These are phyloP conservation scores for Przewalskia tangutica DNA, from an alignment of 257 asterid genomes.

Conservation along the genomic window DNA sequence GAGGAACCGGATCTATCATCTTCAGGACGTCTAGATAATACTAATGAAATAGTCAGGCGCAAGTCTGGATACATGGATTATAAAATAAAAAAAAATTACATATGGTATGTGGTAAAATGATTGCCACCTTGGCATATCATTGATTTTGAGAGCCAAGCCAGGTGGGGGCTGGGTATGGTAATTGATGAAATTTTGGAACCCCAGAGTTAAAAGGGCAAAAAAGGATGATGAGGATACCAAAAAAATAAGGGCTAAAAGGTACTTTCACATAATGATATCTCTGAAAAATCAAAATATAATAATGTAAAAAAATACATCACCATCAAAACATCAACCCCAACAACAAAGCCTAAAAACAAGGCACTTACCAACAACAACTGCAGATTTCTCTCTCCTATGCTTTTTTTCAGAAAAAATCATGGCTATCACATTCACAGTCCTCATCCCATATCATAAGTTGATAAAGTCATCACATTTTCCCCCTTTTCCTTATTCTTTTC, in stretches of 20 bases:
- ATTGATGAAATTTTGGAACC: neutral
- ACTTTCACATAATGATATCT: neutral
- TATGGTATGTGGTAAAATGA: too few relatives aligned
- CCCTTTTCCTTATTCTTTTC: too few relatives aligned
- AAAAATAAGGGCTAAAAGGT: neutral
- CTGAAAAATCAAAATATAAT: neutral
- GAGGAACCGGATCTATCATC: too few relatives aligned
- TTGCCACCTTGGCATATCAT: too few relatives aligned
- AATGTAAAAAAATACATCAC: neutral
- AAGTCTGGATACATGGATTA: too few relatives aligned
- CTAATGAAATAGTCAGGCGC: too few relatives aligned
- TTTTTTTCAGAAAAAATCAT: constrained; percentile 11
- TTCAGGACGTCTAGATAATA: too few relatives aligned
- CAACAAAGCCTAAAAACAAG: neutral
- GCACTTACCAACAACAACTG: neutral
- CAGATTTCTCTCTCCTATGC: constrained; percentile 10
- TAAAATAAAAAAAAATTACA: too few relatives aligned
- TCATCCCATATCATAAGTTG: neutral
- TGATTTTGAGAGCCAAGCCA: too few relatives aligned
- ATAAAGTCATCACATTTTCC: neutral
- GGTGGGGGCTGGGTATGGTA: too few relatives aligned
- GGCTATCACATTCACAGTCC: neutral
- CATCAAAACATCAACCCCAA: neutral
- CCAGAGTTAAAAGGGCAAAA: neutral
- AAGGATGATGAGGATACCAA: neutral